Evolutionary conservation across 2,329 filamentous ascomycete species (phyloP).

Genomic region (Colletotrichum sp.): DNA sequence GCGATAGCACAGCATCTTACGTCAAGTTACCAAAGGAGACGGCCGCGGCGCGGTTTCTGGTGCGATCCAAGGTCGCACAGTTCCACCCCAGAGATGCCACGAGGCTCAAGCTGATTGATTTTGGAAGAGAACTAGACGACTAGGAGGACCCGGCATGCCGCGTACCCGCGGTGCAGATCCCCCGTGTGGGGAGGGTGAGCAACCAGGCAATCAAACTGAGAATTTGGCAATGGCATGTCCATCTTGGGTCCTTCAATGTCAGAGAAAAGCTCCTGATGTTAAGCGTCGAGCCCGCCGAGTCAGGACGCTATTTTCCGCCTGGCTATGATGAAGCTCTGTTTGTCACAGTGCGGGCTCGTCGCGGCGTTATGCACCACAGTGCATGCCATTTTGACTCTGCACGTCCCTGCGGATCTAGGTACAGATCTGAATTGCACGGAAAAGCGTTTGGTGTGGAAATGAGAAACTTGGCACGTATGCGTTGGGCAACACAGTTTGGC

Average conservation of each 20-base stretch:
- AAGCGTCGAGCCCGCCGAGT: slow-evolving; percentile 3
- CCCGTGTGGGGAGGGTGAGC: slow-evolving; percentile 12
- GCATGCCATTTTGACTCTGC: background rate
- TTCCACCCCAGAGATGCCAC: slow-evolving; percentile 70
- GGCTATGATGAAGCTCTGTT: background rate
- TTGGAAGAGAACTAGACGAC: slow-evolving; percentile 67
- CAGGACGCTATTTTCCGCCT: background rate
- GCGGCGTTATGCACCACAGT: background rate
- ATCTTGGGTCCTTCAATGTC: slow-evolving; percentile 5
- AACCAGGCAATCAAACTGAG: slow-evolving; percentile 10
- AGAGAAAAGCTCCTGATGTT: slow-evolving; percentile 18
- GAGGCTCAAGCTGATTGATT: slow-evolving; percentile 64
- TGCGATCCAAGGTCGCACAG: slow-evolving; percentile 69
- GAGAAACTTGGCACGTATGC: slow-evolving; percentile 1
- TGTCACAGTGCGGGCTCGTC: background rate
- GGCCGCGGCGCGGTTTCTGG: slow-evolving; percentile 67
- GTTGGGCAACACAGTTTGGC: background rate
- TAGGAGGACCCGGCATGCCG: slow-evolving; percentile 31
- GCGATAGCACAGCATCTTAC: slow-evolving; percentile 62
- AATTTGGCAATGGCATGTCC: background rate
- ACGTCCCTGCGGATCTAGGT: slow-evolving; percentile 1
- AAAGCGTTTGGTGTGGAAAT: background rate
- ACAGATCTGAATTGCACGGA: background rate
- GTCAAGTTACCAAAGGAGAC: slow-evolving; percentile 64
- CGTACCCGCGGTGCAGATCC: slow-evolving; percentile 13